Conservation (phyloP, 345 rosid species). For the Turritis glabra region DNA sequence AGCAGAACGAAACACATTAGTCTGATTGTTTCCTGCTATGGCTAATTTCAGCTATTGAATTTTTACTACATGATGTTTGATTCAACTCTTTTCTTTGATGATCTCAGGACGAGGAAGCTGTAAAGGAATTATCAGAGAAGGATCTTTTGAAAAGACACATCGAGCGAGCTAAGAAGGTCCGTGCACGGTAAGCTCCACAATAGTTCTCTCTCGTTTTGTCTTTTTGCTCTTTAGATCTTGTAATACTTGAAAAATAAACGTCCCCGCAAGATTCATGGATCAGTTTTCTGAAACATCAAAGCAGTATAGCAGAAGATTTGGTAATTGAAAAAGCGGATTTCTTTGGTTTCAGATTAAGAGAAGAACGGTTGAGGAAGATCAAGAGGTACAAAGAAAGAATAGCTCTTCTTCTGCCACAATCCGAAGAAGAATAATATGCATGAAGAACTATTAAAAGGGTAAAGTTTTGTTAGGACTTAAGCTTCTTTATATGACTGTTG, state of each 20-base stretch:
- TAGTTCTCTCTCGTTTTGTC: neutral
- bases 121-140: conserved; percentile 53
- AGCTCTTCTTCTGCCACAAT: conserved; percentile 77
- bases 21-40: neutral
- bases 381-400: conserved; percentile 82
- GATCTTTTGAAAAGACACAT: conserved; percentile 75
- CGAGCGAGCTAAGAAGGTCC: conserved; percentile 70
- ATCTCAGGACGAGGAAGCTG: conserved; percentile 60
- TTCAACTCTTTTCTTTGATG: conserved; percentile 17
- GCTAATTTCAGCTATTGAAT: conserved; percentile 2
- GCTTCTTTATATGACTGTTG: conserved; percentile 23
- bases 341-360: conserved; percentile 52
- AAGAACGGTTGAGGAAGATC: conserved; percentile 67
- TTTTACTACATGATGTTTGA: conserved; percentile 1
- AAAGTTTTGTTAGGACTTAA: conserved; percentile 21
- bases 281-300: neutral
- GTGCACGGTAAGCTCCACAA: conserved; percentile 55
- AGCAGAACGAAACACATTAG: neutral
- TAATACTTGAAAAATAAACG: neutral
- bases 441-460: conserved; percentile 34
- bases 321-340: neutral
- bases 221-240: neutral
- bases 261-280: neutral
- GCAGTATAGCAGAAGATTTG: neutral
- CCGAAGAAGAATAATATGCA: conserved; percentile 53